Evolutionary conservation across 495 filamentous ascomycete species (phyloP).

Genomic region (Viridothelium virens): DNA sequence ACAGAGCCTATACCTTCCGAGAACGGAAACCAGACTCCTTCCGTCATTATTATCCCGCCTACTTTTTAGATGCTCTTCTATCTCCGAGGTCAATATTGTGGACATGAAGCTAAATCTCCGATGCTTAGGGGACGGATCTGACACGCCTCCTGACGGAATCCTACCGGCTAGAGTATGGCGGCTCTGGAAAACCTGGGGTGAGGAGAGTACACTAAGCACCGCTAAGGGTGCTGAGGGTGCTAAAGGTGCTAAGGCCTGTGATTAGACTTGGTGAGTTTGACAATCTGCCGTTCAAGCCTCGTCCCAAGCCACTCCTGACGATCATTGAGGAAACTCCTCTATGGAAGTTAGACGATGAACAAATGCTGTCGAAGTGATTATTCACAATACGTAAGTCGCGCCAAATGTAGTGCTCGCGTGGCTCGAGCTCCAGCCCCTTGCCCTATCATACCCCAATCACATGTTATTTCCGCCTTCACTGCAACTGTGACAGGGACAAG

Average conservation of each 20-base stretch:
- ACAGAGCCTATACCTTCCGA: background rate
- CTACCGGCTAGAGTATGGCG: background rate
- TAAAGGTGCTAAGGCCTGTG: background rate
- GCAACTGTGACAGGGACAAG: background rate
- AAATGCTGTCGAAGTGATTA: background rate
- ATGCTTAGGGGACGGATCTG: background rate
- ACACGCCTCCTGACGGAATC: background rate
- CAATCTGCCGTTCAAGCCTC: constrained; percentile 7
- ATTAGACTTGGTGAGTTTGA: background rate
- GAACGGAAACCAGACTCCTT: background rate
- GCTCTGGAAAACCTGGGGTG: background rate
- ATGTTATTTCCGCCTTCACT: constrained; percentile 1
- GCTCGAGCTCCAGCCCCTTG: background rate
- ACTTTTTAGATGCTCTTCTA: background rate
- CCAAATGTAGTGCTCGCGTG: background rate
- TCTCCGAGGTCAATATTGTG: constrained; percentile 11
- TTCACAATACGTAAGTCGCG: background rate
- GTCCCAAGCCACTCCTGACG: constrained; percentile 10
- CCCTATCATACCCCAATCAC: background rate
- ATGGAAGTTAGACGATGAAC: constrained; percentile 1
- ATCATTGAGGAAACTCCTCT: background rate
- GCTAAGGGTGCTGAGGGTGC: background rate
- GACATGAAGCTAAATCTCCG: constrained; percentile 11
- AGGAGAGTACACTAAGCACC: background rate
- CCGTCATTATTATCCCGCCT: background rate